phyloP scores from a whole-genome alignment of 805 yeast species.

The Cyberlindnera galapagoensis region DNA sequence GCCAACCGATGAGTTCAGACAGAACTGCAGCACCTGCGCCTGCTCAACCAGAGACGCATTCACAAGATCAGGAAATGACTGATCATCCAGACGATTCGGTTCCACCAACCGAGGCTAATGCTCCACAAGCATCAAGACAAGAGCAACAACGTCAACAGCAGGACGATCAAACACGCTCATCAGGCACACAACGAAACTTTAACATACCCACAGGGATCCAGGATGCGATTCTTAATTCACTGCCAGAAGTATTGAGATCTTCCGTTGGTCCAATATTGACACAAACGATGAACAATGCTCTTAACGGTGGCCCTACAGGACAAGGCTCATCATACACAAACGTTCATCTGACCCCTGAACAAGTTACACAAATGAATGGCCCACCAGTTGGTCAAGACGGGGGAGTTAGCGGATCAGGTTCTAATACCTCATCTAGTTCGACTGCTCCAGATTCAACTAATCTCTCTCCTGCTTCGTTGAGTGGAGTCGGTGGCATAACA shows the following conservation, averaged over 20 bases:
- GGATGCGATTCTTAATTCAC: slow-evolving; percentile 5
- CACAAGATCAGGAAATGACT: slow-evolving; percentile 6
- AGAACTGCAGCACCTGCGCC: neutral
- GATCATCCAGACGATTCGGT: slow-evolving; percentile 8
- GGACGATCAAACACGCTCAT: slow-evolving; percentile 1
- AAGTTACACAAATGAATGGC: neutral
- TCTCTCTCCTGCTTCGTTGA: no score
- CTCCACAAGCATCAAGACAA: neutral
- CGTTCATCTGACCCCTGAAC: slow-evolving; percentile 2
- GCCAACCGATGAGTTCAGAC: neutral
- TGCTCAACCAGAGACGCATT: neutral
- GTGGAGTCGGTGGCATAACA: slow-evolving; percentile 1
- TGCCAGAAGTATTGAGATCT: slow-evolving; percentile 9
- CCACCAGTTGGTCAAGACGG: no score
- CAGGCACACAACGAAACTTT: neutral
- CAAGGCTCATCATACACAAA: slow-evolving; percentile 12
- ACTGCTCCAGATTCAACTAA: no score
- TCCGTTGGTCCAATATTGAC: slow-evolving; percentile 11
- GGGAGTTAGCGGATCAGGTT: no score
- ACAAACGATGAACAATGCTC: slow-evolving; percentile 10
- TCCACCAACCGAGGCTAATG: slow-evolving; percentile 2
- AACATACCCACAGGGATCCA: slow-evolving; percentile 5
- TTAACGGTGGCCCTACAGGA: slow-evolving; percentile 9
- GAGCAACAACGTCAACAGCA: slow-evolving; percentile 5
- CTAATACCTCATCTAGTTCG: no score